Evolutionary conservation across 805 yeast species (phyloP).

Genomic region (Starmerella cellae): DNA sequence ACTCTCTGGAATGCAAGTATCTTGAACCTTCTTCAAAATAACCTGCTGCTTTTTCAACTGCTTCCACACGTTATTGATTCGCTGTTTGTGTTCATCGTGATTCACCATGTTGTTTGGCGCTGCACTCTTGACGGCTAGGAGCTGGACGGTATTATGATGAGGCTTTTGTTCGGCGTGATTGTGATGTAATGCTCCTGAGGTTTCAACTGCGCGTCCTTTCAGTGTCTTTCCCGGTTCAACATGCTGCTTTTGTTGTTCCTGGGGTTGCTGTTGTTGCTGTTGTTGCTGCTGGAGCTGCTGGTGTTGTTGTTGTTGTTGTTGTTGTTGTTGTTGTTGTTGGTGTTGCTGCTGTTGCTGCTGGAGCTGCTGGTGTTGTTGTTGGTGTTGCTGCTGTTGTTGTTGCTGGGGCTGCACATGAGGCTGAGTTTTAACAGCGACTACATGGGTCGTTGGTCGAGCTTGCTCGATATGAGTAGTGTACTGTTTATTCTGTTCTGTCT

Average conservation of each 20-base stretch:
- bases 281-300: too few species aligned
- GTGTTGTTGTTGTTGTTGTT: not conserved
- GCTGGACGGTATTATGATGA: not conserved
- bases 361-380: too few species aligned
- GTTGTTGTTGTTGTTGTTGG: not conserved
- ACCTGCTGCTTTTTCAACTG: slow-evolving; percentile 6
- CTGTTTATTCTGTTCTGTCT: not conserved
- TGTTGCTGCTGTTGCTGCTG: too few species aligned
- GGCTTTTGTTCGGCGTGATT: not conserved
- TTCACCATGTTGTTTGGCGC: not conserved
- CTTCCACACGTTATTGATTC: slow-evolving; percentile 2
- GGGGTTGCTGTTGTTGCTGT: too few species aligned
- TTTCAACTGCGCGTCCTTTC: not conserved
- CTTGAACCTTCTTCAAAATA: slow-evolving; percentile 2
- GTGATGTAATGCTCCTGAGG: not conserved
- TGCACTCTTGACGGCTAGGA: not conserved
- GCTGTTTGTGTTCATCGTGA: not conserved
- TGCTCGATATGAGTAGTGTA: too few species aligned
- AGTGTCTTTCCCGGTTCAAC: not conserved
- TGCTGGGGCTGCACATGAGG: not conserved
- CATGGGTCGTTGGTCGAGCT: too few species aligned
- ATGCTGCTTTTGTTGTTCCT: not conserved
- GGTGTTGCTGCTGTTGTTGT: too few species aligned
- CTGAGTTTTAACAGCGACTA: not conserved
- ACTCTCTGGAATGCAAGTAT: slow-evolving; percentile 6